Evolutionary conservation across 345 rosid species (phyloP).

Genomic region (thale cress (Arabidopsis thaliana)): TAIR10.1 NC_003074.8:22596001-22596500

Average conservation of each 20-base stretch:
- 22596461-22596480: not conserved
- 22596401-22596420: not conserved
- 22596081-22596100: slow-evolving; percentile 11
- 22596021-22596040: slow-evolving; percentile 36
- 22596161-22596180: not conserved
- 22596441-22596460: not conserved
- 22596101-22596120: slow-evolving; percentile 16
- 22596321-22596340: not conserved
- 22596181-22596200: not conserved
- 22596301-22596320: slow-evolving; percentile 7
- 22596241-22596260: not conserved
- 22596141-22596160: not conserved
- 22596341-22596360: not conserved
- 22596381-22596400: not conserved
- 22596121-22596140: slow-evolving; percentile 16
- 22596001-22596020: slow-evolving; percentile 51
- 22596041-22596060: slow-evolving; percentile 3
- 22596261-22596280: not conserved
- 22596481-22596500: not conserved
- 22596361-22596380: not conserved
- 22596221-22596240: slow-evolving; percentile 7
- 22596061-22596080: slow-evolving; percentile 9
- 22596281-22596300: slow-evolving; percentile 20
- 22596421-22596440: not conserved
- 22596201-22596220: not conserved